These are phyloP conservation scores for Coniochaeta prunicola DNA, from an alignment of 2,329 filamentous ascomycete genomes.

Conservation along the genomic window DNA sequence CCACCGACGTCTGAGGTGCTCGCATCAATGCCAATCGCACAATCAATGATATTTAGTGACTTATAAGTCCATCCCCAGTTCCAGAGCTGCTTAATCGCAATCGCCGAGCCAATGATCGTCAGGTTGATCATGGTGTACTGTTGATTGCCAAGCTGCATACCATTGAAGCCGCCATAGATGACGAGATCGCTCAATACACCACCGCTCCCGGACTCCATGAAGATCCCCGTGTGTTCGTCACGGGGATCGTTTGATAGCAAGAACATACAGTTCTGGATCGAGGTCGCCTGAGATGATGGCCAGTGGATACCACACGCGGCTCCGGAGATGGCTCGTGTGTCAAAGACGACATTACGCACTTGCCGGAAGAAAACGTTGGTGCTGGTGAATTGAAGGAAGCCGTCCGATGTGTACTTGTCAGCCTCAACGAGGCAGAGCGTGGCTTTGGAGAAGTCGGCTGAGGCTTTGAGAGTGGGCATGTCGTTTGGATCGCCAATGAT, in stretches of 20 bases:
- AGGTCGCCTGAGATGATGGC: constrained; percentile 60
- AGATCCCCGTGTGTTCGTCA: constrained; percentile 49
- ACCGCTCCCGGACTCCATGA: constrained; percentile 57
- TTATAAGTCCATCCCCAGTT: constrained; percentile 73
- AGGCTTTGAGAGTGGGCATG: constrained; percentile 48
- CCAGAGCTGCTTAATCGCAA: constrained; percentile 65
- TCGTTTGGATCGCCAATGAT: constrained; percentile 62
- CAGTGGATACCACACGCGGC: constrained; percentile 51
- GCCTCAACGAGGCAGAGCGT: constrained; percentile 38
- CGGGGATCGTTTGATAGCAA: constrained; percentile 35
- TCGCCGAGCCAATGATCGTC: constrained; percentile 56
- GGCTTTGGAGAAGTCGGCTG: constrained; percentile 34
- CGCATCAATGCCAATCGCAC: constrained; percentile 60
- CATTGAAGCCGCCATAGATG: constrained; percentile 63
- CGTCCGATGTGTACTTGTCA: constrained; percentile 32
- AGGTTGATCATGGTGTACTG: constrained; percentile 65
- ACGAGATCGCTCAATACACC: constrained; percentile 62
- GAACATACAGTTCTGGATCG: constrained; percentile 52
- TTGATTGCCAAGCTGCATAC: constrained; percentile 53
- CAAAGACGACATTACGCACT: constrained; percentile 50
- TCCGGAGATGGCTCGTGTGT: constrained; percentile 44
- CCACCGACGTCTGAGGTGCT: constrained; percentile 61
- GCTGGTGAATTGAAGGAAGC: constrained; percentile 37
- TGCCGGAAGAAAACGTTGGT: constrained; percentile 56
- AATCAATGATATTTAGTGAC: constrained; percentile 53